Evolutionary conservation across 129 eudicot species (phyloP), one percentile per base, ranked within the genome.

Genomic region (Smallanthus sonchifolius): DNA sequence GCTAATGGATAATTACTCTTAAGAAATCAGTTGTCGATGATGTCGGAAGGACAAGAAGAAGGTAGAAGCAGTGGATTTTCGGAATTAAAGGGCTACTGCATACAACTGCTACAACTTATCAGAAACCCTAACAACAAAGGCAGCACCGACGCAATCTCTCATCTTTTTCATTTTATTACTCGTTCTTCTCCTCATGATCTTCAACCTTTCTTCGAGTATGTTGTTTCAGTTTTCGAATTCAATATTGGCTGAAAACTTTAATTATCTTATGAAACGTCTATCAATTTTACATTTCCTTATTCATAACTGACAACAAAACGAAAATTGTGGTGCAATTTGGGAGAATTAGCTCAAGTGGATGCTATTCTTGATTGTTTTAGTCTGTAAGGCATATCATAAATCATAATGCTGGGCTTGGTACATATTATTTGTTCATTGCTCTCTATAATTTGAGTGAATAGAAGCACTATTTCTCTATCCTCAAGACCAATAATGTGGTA

Each of bases 171-270:
- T 14, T 77, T 86, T 34, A 87, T 90, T 35, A 85, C 74, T 20
- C 78, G 79, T 2, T 88, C 84, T 15, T 40, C 92, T 13, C 67
- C 87, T 14, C 63, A 57, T 37, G 60, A 76, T 43, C 89, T 93
- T 16, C 95, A 86, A 59, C 87, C 89, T 36, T 81, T 87, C 69
- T 83, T 93, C 74, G 98, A 93, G 98, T 93, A 88, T 8, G 86
- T 55, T 51, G 38, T 45, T 38, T 44, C 40, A 17, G 7, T 49
- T 44, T 24, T 15, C 34, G 49, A 37, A 6, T 65, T 65, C n/a
- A 2, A 65, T 15, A 15, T 38, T 7, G 69, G 24, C 70, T 32
- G 17, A 59, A 59, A 32, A 60, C 36, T 34, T 11, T 60, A 34
- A 5, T 32, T 60, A 17, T 32, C 17, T 5, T 32, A 32, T 20